phyloP scores from a whole-genome alignment of 257 asterid species.

The Capsicum rhomboideum region DNA sequence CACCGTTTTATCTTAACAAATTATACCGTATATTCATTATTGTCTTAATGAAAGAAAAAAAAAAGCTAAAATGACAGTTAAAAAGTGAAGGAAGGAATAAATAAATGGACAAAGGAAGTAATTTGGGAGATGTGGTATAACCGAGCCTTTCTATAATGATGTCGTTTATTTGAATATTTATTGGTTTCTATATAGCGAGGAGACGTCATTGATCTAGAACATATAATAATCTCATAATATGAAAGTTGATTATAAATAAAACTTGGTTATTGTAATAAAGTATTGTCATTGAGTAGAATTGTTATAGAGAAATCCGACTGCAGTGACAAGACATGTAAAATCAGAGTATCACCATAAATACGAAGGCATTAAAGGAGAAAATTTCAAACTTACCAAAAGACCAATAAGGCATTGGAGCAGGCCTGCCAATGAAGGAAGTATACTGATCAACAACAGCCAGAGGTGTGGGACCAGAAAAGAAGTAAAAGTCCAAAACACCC shows the following conservation, averaged over 20 bases:
- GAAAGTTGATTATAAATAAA: too few species aligned
- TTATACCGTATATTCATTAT: neutral
- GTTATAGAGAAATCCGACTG: neutral
- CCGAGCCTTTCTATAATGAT: rapidly evolving
- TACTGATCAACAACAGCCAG: constrained; percentile 19
- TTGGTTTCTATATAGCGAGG: too few species aligned
- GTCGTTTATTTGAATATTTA: too few species aligned
- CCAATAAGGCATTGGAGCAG: constrained; percentile 31
- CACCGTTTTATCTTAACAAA: too few species aligned
- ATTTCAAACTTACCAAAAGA: constrained; percentile 17
- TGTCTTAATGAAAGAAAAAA: neutral
- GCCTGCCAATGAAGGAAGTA: constrained; percentile 19
- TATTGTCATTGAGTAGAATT: too few species aligned
- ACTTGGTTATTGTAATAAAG: too few species aligned
- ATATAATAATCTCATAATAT: too few species aligned
- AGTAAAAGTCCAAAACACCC: constrained; percentile 18
- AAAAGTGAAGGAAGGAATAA: too few species aligned
- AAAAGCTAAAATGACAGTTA: too few species aligned
- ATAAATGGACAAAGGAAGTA: neutral
- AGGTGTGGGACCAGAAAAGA: constrained; percentile 19
- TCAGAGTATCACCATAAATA: neutral
- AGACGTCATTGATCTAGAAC: too few species aligned
- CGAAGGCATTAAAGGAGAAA: neutral
- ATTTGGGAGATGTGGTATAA: neutral
- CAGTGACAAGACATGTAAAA: neutral